phyloP scores from a whole-genome alignment of 1,284 basidiomycete genomes.

The Ustilago vetiveriae region DNA sequence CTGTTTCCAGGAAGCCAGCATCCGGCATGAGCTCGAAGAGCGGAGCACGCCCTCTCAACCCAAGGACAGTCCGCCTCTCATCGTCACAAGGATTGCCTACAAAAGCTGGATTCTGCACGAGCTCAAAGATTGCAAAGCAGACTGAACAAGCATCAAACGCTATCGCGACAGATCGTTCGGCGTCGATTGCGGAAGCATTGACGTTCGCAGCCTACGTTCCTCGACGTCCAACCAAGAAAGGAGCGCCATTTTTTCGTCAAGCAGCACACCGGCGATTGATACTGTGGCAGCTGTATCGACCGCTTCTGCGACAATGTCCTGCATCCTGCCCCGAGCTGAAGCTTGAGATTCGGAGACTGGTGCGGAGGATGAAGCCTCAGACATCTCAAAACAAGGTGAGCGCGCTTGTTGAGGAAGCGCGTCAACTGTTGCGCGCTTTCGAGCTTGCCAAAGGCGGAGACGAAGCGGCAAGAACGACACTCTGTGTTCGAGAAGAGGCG shows the following conservation, averaged over 20 bases:
- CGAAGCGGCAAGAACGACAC: conserved; percentile 1
- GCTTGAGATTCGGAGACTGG: conserved; percentile 11
- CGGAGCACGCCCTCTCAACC: conserved; percentile 1
- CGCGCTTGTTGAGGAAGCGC: conserved; percentile 6
- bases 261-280: conserved; percentile 27
- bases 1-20: not conserved
- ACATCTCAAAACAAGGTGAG: conserved; percentile 20
- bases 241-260: conserved; percentile 43
- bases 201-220: conserved; percentile 15
- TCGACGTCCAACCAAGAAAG: conserved; percentile 14
- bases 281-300: conserved; percentile 49
- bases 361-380: conserved; percentile 23
- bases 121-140: not conserved
- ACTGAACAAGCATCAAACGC: too few relatives aligned
- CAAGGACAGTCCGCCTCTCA: not conserved
- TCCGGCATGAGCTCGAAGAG: conserved; percentile 6
- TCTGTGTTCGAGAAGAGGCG: conserved; percentile 8
- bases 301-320: conserved; percentile 39
- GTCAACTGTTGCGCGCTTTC: conserved; percentile 13
- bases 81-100: conserved; percentile 17
- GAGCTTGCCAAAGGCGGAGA: conserved; percentile 11
- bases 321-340: conserved; percentile 12
- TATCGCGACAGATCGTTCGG: not conserved
- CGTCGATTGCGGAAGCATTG: not conserved
- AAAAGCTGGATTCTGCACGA: conserved; percentile 18